phyloP scores from a whole-genome alignment of 495 filamentous ascomycete species.

The Parathielavia appendiculata region DNA sequence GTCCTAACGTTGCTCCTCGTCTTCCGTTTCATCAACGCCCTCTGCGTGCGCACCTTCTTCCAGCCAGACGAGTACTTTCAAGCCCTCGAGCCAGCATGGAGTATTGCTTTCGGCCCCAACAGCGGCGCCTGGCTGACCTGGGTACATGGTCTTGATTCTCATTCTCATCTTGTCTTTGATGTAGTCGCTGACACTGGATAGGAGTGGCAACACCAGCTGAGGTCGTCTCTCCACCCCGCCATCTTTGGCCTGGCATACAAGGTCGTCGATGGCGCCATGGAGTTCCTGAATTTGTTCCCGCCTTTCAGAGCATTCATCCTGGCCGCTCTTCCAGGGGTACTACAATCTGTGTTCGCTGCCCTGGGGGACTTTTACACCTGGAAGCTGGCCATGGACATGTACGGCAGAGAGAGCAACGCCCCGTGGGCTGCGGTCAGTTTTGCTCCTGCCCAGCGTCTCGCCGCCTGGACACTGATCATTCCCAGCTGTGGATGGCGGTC shows the following conservation, averaged over 20 bases:
- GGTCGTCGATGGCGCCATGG: slow-evolving; percentile 49
- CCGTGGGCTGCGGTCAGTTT: slow-evolving; percentile 63
- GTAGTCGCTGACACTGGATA: slow-evolving; percentile 31
- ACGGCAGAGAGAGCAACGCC: slow-evolving; percentile 57
- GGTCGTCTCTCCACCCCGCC: slow-evolving; percentile 86
- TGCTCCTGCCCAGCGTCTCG: not conserved
- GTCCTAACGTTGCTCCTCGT: slow-evolving; percentile 62
- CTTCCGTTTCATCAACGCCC: slow-evolving; percentile 79
- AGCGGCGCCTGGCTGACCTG: slow-evolving; percentile 93
- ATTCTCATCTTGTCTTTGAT: not conserved
- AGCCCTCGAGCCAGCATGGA: slow-evolving; percentile 91
- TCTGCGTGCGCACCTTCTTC: slow-evolving; percentile 87
- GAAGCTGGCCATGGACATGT: slow-evolving; percentile 69
- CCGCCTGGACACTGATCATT: not conserved
- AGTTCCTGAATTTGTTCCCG: slow-evolving; percentile 44
- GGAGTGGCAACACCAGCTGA: slow-evolving; percentile 91
- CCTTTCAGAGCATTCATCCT: slow-evolving; percentile 56
- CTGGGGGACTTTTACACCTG: slow-evolving; percentile 84
- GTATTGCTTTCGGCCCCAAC: slow-evolving; percentile 69
- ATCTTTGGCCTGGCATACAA: slow-evolving; percentile 77
- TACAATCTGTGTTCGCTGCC: slow-evolving; percentile 74
- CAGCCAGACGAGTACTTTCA: slow-evolving; percentile 99
- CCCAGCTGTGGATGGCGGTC: slow-evolving; percentile 61
- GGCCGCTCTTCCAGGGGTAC: slow-evolving; percentile 63
- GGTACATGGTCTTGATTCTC: slow-evolving; percentile 49